Evolutionary conservation across 2,329 filamentous ascomycete genomes (phyloP).

Genomic region (Coniochaeta ligniaria): DNA sequence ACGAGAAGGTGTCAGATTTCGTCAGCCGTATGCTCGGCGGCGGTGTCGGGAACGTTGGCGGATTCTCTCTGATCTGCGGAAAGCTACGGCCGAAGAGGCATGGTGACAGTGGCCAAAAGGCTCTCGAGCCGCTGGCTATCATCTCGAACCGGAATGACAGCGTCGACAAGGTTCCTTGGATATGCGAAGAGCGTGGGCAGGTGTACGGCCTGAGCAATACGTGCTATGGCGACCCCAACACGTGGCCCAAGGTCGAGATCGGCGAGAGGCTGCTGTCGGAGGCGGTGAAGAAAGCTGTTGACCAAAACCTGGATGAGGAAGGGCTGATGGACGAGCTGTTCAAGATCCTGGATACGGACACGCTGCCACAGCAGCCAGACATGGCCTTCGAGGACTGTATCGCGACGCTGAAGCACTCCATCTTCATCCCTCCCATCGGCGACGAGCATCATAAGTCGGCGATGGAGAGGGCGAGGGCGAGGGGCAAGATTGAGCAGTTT

Average conservation of each 20-base stretch:
- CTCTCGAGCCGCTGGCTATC: conserved; percentile 46
- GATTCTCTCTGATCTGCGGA: conserved; percentile 60
- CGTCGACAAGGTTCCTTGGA: conserved; percentile 48
- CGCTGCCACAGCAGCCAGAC: conserved; percentile 36
- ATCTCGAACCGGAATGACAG: conserved; percentile 53
- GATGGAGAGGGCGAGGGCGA: conserved; percentile 31
- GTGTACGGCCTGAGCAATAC: conserved; percentile 58
- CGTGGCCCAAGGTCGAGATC: conserved; percentile 55
- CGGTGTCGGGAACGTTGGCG: conserved; percentile 54
- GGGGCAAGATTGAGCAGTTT: conserved; percentile 24
- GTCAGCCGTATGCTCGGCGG: conserved; percentile 44
- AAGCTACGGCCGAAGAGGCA: conserved; percentile 35
- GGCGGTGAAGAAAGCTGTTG: conserved; percentile 33
- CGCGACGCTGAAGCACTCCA: conserved; percentile 46
- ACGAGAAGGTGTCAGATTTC: conserved; percentile 41
- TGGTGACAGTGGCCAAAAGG: conserved; percentile 7
- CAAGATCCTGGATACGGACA: conserved; percentile 48
- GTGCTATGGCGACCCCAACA: conserved; percentile 41
- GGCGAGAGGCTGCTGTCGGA: conserved; percentile 40
- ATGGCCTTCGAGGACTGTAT: conserved; percentile 48
- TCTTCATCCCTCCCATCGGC: conserved; percentile 55
- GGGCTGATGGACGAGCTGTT: conserved; percentile 45
- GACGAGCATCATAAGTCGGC: conserved; percentile 34
- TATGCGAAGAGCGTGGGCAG: conserved; percentile 42
- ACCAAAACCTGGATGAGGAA: conserved; percentile 43